Evolutionary conservation across 2,329 filamentous ascomycete genomes (phyloP), one percentile per base, ranked within the genome.

Genomic region (Neophaeococcomyces aloes): DNA sequence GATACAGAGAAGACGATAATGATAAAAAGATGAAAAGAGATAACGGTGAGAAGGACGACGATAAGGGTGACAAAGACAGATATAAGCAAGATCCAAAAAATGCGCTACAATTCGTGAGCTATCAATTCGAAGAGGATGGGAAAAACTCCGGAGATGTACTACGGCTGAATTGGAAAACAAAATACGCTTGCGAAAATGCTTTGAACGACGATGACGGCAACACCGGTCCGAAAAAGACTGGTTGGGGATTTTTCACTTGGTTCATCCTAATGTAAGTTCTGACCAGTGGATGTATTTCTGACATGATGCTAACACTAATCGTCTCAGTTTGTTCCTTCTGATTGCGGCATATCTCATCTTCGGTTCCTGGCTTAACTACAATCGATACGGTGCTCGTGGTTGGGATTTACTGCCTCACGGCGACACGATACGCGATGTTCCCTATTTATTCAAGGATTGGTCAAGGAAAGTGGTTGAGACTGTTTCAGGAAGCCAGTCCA

Each of bases 281-380:
- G 33, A 44, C 31, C 39, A 38, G 7, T 5, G n/a, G 18, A 7
- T 11, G 7, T 35, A 42, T 56, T 37, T 51, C 18, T n/a, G 34
- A 23, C 8, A 15, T 36, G 11, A 21, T 18, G 23, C 47, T 27
- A 49, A 56, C 60, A 53, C 51, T 58, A 48, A 37, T n/a, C 25
- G 8, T 17, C n/a, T 42, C 53, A 94, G 88, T 54, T 67, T 82
- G 47, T 98, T 98, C 75, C 74, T 96, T 50, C 77, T 77, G 35
- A 82, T 79, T 31, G 86, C 91, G 2, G 70, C 88, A 18, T 98
- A 96, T 67, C 80, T 98, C 53, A 94, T 96, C 62, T 96, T 96
- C 59, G 88, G 89, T 52, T 94, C 88, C 15, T 98, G 91, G 91
- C 79, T 96, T 62, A 96, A 96, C 71, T 96, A 96, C 74, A 95